Evolutionary conservation across 345 rosid genomes (phyloP).

Genomic region (Excoecaria cochinchinensis): DNA sequence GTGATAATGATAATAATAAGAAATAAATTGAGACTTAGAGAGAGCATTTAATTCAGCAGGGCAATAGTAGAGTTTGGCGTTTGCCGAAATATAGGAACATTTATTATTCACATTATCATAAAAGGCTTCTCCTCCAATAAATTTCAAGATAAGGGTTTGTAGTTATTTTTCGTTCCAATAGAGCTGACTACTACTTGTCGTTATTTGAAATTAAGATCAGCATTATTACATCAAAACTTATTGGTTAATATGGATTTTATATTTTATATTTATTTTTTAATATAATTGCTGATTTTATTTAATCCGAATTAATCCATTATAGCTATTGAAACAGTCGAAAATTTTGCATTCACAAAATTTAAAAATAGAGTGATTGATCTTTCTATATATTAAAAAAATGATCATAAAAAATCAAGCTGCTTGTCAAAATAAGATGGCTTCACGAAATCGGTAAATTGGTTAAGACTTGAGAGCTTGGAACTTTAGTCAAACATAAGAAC

Average conservation of each 20-base stretch:
- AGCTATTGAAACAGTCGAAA: no score
- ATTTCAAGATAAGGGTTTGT: slow-evolving; percentile 9
- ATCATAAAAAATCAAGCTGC: background rate
- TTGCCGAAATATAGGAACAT: slow-evolving; percentile 47
- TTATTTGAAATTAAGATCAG: no score
- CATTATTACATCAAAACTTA: no score
- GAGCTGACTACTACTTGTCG: no score
- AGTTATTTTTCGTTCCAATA: no score
- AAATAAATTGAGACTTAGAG: background rate
- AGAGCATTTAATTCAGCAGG: slow-evolving; percentile 30
- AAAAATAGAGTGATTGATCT: no score
- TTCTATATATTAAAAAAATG: background rate
- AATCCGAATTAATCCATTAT: no score
- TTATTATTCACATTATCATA: slow-evolving; percentile 22
- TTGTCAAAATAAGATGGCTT: background rate
- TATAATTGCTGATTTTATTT: no score
- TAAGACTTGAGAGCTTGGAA: background rate
- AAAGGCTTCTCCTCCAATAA: slow-evolving; percentile 22
- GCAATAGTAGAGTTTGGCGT: slow-evolving; percentile 45
- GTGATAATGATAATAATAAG: background rate
- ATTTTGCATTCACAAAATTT: no score
- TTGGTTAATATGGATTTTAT: no score
- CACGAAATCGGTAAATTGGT: background rate
- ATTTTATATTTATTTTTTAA: no score
- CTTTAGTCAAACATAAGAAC: background rate